Evolutionary conservation across 441 rosid genomes (phyloP).

Genomic region (Arabidopsis hybrid): DNA sequence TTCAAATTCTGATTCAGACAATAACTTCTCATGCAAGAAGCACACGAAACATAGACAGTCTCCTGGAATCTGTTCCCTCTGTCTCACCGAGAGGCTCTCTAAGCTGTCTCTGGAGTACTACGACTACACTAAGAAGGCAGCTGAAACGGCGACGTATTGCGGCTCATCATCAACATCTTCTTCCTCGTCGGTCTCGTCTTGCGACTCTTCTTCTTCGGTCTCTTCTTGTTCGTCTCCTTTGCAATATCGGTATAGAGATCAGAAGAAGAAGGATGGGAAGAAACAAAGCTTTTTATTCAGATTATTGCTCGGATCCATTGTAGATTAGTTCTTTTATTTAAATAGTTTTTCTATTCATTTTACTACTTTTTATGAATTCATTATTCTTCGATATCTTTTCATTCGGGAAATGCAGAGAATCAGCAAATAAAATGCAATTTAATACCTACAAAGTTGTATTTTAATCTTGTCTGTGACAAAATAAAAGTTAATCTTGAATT

Average conservation of each 20-base stretch:
- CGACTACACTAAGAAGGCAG: conserved; percentile 31
- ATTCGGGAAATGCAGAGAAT: background rate
- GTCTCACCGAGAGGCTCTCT: conserved; percentile 42
- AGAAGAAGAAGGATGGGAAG: conserved; percentile 39
- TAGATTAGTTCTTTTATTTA: conserved; percentile 36
- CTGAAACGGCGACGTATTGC: conserved; percentile 24
- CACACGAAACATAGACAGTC: conserved; percentile 44
- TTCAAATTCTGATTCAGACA: conserved; percentile 36
- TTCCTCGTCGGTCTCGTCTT: conserved; percentile 40
- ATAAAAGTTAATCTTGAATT: background rate
- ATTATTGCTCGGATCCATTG: conserved; percentile 45
- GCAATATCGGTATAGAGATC: conserved; percentile 34
- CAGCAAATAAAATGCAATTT: conserved; percentile 1
- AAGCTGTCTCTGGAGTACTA: conserved; percentile 41
- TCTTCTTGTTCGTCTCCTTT: conserved; percentile 46
- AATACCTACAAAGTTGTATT: conserved; percentile 7
- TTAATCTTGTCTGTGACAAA: conserved; percentile 11
- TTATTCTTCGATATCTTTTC: conserved; percentile 5
- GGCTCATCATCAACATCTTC: conserved; percentile 31
- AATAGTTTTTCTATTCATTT: background rate
- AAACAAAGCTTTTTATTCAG: conserved; percentile 43
- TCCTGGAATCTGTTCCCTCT: conserved; percentile 46
- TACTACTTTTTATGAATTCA: background rate
- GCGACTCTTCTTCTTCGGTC: conserved; percentile 41
- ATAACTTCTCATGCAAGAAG: conserved; percentile 47